These are phyloP conservation scores for Fusarium bactridioides DNA, from an alignment of 2,329 filamentous ascomycete species.

Conservation along the genomic window DNA sequence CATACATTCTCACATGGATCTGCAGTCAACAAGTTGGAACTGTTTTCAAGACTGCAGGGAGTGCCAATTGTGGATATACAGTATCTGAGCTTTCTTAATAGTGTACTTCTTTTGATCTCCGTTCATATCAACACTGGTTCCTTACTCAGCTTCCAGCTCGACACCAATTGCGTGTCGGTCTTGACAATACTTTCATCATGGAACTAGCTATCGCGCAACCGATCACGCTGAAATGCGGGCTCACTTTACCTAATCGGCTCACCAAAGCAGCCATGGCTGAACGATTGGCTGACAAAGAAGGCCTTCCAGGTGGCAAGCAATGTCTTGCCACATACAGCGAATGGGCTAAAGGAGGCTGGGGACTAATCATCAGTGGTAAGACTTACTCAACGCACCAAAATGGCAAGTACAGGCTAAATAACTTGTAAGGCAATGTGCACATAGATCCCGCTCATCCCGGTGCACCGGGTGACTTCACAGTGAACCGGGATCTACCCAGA, in stretches of 20 bases:
- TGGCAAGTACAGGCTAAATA: not conserved
- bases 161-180: too few species aligned
- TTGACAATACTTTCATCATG: not conserved
- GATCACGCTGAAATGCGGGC: not conserved
- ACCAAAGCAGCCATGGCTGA: not conserved
- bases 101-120: too few species aligned
- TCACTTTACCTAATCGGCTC: not conserved
- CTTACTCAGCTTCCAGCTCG: too few species aligned
- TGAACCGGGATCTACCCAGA: not conserved
- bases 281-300: not conserved
- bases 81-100: too few species aligned
- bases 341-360: not conserved
- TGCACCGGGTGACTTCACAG: not conserved
- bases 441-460: not conserved
- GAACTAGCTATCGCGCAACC: not conserved
- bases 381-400: fast-evolving
- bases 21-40: too few species aligned
- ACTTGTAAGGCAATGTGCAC: not conserved
- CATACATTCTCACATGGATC: not conserved
- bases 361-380: not conserved
- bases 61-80: too few species aligned
- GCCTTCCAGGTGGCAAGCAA: not conserved
- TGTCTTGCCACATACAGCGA: not conserved
- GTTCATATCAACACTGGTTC: too few species aligned
- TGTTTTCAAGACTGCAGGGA: fast-evolving